Evolutionary conservation across 805 yeast genomes (phyloP), one percentile per base, ranked within the genome.

Genomic region (Saccharomycopsis sp.): DNA sequence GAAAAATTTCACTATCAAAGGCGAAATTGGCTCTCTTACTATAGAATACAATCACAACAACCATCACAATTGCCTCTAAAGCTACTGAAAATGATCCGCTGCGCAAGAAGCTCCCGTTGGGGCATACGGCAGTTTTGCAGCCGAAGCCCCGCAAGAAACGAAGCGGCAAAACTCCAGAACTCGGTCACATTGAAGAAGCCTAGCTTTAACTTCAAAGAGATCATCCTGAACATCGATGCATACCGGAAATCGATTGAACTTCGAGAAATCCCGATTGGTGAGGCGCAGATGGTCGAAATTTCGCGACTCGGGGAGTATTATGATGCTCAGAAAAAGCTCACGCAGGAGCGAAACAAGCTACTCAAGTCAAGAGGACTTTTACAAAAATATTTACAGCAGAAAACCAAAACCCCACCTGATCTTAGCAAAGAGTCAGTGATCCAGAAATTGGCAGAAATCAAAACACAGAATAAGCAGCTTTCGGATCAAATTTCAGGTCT

Each of bases 131-230:
- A 5, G 12, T 12, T 29, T 29, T 29, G 9, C 12, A 29, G 38
- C 38, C 9, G 9, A 12, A 5, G 38, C 5, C 5, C 12, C 12
- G 38, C 38, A 29, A 29, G 38, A 29, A 29, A 29, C 12, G 38
- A 44, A 19, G 5, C 19, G 3, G 49, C 49, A 17, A 44, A 44
- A 44, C 22, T 44, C 34, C 51, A 49, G 20, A 47, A 29, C 38
- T 22, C 58, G 19, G 55, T 38, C 19, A 24, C 38, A 19, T 54
- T 69, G 57, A 68, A 66, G 56, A 64, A 60, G 52, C 73, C 79
- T 1, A 60, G 67, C 1, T 71, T 72, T 56, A 75, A 77, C 58
- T 61, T 72, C 57, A 73, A 72, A 56, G 61, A 61, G 17, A 69
- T 72, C 14, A 61, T 66, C 12, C 67, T 67, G 2, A 67, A 70